phyloP scores from a whole-genome alignment of 768 basidiomycete species.

The Amanita muscaria region DNA sequence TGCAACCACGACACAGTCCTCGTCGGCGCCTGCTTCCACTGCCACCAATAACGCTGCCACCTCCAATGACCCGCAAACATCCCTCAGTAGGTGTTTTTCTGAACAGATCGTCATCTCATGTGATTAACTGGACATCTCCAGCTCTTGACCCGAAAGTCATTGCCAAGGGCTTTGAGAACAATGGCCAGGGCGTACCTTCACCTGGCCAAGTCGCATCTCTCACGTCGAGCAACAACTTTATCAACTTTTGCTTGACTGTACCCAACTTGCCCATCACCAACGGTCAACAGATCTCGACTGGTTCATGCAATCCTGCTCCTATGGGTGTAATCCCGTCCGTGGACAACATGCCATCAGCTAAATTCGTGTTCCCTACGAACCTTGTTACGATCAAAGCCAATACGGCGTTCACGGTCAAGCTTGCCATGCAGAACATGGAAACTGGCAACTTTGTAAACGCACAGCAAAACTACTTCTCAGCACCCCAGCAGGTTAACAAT shows the following conservation, averaged over 20 bases:
- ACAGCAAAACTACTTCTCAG: conserved; percentile 37
- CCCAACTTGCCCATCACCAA: conserved; percentile 41
- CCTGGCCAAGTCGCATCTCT: conserved; percentile 41
- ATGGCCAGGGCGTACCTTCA: conserved; percentile 34
- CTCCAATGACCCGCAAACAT: conserved; percentile 28
- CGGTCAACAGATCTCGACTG: conserved; percentile 35
- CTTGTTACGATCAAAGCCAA: conserved; percentile 29
- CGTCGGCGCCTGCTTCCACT: neutral
- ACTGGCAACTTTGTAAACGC: conserved; percentile 47
- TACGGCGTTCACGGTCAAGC: conserved; percentile 34
- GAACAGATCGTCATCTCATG: neutral
- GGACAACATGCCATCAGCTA: conserved; percentile 37
- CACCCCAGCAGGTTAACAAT: conserved; percentile 39
- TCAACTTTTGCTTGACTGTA: conserved; percentile 41
- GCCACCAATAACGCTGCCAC: neutral
- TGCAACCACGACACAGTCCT: conserved; percentile 3
- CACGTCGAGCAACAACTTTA: conserved; percentile 57
- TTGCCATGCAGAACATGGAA: conserved; percentile 28
- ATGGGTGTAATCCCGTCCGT: conserved; percentile 40
- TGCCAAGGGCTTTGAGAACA: conserved; percentile 29
- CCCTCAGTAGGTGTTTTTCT: conserved; percentile 23
- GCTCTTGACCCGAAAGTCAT: conserved; percentile 36
- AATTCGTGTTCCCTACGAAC: conserved; percentile 37
- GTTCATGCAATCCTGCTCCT: conserved; percentile 45
- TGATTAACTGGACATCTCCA: conserved; percentile 10